Evolutionary conservation across 2,329 filamentous ascomycete genomes (phyloP).

Genomic region (Diaporthe caulivora): DNA sequence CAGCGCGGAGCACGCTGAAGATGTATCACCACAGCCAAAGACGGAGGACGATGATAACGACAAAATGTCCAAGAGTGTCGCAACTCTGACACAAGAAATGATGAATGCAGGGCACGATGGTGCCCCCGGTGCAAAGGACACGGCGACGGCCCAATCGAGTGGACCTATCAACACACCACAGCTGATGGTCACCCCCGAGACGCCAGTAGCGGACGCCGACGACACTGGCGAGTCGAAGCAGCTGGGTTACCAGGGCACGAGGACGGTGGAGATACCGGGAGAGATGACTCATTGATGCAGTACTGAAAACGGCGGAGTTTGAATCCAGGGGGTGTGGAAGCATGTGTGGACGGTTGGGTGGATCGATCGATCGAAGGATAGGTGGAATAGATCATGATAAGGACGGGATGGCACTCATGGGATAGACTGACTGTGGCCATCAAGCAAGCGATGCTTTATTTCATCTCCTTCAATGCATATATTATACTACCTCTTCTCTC

Average conservation of each 20-base stretch:
- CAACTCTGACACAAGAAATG: conserved; percentile 32
- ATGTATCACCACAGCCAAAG: conserved; percentile 38
- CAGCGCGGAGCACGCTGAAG: conserved; percentile 54
- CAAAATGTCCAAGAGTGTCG: conserved; percentile 40
- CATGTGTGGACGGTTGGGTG: background rate
- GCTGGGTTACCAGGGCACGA: conserved; percentile 53
- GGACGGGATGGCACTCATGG: background rate
- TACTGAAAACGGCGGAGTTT: background rate
- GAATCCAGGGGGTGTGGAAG: background rate
- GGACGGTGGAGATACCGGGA: conserved; percentile 50
- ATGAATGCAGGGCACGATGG: conserved; percentile 43
- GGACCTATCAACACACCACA: conserved; percentile 52
- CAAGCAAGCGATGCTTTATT: conserved; percentile 20
- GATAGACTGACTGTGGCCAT: conserved; percentile 30
- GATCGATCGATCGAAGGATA: background rate
- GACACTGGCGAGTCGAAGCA: conserved; percentile 56
- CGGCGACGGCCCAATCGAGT: conserved; percentile 32
- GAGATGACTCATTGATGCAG: conserved; percentile 49
- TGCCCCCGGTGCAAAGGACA: conserved; percentile 47
- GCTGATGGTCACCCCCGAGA: conserved; percentile 63
- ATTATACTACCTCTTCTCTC: background rate
- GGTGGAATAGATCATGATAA: conserved; percentile 16
- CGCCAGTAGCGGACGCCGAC: conserved; percentile 54
- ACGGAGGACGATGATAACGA: conserved; percentile 34
- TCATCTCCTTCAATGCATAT: conserved; percentile 12